These are phyloP conservation scores for Colletotrichum sidae DNA, from an alignment of 2,329 filamentous ascomycete genomes.

Conservation along the genomic window DNA sequence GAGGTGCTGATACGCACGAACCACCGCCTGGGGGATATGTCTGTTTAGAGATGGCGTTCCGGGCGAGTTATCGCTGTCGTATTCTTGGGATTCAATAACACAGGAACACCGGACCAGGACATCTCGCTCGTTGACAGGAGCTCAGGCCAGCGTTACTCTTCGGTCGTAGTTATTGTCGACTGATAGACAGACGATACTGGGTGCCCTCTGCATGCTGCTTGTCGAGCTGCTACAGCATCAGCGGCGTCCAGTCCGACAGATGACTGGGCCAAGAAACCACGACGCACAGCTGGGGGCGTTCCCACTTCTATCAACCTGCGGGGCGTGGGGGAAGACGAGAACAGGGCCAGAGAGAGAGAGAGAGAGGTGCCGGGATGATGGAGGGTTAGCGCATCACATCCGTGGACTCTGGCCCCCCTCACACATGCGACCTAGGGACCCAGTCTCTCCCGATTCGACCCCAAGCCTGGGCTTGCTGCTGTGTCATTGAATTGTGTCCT, in stretches of 20 bases:
- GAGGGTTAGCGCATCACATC: not conserved
- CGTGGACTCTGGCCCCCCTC: not conserved
- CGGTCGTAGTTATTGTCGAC: too few species aligned
- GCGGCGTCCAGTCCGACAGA: too few species aligned
- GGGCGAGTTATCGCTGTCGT: not conserved
- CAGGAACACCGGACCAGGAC: not conserved
- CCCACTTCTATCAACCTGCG: conserved; percentile 18
- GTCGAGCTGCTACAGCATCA: too few species aligned
- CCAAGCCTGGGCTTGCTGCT: not conserved
- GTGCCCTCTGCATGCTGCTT: too few species aligned
- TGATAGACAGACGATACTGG: accelerated
- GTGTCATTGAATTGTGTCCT: conserved; percentile 37
- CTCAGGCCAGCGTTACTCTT: too few species aligned
- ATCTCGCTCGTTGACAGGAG: too few species aligned
- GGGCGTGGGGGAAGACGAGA: conserved; percentile 28
- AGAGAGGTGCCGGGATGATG: conserved; percentile 4
- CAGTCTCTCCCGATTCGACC: too few species aligned
- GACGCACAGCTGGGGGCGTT: conserved; percentile 8
- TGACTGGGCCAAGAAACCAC: too few species aligned
- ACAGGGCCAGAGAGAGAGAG: conserved; percentile 2
- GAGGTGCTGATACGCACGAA: conserved; percentile 29
- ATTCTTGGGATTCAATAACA: not conserved
- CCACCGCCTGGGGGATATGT: not conserved
- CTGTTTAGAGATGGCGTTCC: not conserved
- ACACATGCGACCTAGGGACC: too few species aligned